A percentile compares a stretch with the other conserved stretches of the same genome.
These are phyloP conservation scores for Emergomyces orientalis DNA, from an alignment of 2,329 filamentous ascomycete genomes.

Conservation along the genomic window DNA sequence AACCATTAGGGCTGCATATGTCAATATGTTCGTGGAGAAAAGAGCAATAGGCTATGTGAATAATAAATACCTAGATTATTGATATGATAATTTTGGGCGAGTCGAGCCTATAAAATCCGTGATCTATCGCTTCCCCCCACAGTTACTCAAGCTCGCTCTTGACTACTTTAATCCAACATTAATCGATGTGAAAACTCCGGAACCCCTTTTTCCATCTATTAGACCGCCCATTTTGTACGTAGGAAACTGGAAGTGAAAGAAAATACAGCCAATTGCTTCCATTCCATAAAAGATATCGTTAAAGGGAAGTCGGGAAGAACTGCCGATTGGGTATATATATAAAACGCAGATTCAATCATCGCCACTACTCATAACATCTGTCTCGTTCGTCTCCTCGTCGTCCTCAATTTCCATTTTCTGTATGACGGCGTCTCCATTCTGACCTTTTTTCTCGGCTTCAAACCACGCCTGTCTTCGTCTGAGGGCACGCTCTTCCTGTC, in stretches of 20 bases:
- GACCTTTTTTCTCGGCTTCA: conserved; percentile 36
- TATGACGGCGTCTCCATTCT: conserved; percentile 33
- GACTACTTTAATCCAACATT: neutral
- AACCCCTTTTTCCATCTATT: neutral
- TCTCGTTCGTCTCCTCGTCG: conserved; percentile 25
- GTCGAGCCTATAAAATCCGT: neutral
- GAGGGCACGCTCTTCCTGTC: conserved; percentile 33
- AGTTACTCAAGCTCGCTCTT: neutral
- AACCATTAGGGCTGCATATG: neutral
- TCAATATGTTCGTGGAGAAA: neutral
- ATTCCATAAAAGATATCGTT: neutral
- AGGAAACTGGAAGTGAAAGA: neutral
- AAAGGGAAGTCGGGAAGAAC: neutral
- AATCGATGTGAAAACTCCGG: neutral
- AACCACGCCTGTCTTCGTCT: conserved; percentile 37
- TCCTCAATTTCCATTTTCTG: conserved; percentile 32
- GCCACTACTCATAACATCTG: conserved; percentile 31
- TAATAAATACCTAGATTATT: neutral
- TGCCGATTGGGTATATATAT: neutral
- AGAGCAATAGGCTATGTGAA: neutral
- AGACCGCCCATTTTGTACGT: neutral
- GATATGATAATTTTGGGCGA: neutral
- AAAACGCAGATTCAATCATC: conserved; percentile 8
- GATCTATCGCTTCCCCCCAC: neutral
- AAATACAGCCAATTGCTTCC: neutral